phyloP scores from a whole-genome alignment of 23 red algal genomes.

The Agarophyton chilense region DNA sequence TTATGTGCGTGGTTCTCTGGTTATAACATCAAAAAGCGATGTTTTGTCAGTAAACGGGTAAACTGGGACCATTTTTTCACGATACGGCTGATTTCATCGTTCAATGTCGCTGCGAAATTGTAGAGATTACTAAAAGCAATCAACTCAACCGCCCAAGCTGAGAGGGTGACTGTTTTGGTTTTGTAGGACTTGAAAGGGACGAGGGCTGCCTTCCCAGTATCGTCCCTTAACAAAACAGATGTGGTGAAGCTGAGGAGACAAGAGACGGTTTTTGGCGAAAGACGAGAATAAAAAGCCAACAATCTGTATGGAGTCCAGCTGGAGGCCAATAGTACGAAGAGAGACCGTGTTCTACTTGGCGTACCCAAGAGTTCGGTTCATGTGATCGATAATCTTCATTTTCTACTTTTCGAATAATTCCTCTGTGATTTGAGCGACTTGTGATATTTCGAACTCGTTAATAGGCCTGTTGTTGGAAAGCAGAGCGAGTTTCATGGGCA shows the following conservation, averaged over 20 bases:
- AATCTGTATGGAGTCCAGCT: background rate
- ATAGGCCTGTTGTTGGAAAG: constrained; percentile 50
- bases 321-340: background rate
- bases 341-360: background rate
- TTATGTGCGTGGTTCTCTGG: too few species aligned
- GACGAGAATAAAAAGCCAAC: constrained; percentile 13
- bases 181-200: constrained; percentile 43
- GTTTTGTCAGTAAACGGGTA: too few species aligned
- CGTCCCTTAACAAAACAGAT: constrained; percentile 17
- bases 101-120: too few species aligned
- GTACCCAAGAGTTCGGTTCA: constrained; percentile 20
- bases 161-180: background rate
- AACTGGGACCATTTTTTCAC: too few species aligned
- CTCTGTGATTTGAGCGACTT: constrained; percentile 36
- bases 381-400: background rate
- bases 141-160: constrained; percentile 26
- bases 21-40: too few species aligned
- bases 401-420: background rate
- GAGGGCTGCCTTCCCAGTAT: background rate
- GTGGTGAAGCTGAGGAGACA: constrained; percentile 19
- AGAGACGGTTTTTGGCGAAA: constrained; percentile 34
- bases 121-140: too few species aligned
- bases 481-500: constrained; percentile 59
- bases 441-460: constrained; percentile 15
- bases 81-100: too few species aligned